phyloP scores from a whole-genome alignment of 495 filamentous ascomycete genomes.

The Aspergillus bertholletiae region DNA sequence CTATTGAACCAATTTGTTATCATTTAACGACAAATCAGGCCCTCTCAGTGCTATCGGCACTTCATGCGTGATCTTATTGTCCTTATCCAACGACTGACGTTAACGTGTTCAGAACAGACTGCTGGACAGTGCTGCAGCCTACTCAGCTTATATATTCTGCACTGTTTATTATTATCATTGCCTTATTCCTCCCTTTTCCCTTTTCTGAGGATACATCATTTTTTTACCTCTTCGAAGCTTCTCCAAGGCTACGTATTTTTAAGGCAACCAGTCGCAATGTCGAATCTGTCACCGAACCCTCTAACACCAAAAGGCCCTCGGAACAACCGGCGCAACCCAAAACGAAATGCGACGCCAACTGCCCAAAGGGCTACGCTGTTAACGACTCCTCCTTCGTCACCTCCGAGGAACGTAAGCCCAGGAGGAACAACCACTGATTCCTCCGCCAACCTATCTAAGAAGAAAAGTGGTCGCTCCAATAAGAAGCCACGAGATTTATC shows the following conservation, averaged over 20 bases:
- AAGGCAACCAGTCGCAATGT: slow-evolving; percentile 43
- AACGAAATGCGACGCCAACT: slow-evolving; percentile 33
- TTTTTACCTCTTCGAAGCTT: slow-evolving; percentile 13
- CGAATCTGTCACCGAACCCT: slow-evolving; percentile 37
- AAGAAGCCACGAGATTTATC: slow-evolving; percentile 35
- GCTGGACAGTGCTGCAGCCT: slow-evolving; percentile 34
- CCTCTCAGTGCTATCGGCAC: background rate
- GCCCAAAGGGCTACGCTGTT: slow-evolving; percentile 27
- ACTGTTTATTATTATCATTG: slow-evolving; percentile 15
- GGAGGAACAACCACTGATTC: slow-evolving; percentile 30
- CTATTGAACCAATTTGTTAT: slow-evolving; percentile 9
- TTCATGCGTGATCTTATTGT: slow-evolving; percentile 1
- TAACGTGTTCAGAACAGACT: slow-evolving; percentile 22
- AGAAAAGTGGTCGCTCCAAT: slow-evolving; percentile 33
- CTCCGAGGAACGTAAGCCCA: slow-evolving; percentile 36
- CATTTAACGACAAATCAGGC: slow-evolving; percentile 7
- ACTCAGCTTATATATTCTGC: slow-evolving; percentile 8
- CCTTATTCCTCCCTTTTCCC: background rate
- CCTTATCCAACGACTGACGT: slow-evolving; percentile 12
- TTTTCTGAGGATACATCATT: background rate
- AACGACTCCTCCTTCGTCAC: slow-evolving; percentile 45
- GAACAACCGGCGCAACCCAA: slow-evolving; percentile 34
- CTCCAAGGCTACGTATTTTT: slow-evolving; percentile 45
- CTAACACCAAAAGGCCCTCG: slow-evolving; percentile 39
- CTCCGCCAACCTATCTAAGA: slow-evolving; percentile 32